These are phyloP conservation scores for Prunus mira DNA, from an alignment of 306 rosid genomes.

Conservation along the genomic window DNA sequence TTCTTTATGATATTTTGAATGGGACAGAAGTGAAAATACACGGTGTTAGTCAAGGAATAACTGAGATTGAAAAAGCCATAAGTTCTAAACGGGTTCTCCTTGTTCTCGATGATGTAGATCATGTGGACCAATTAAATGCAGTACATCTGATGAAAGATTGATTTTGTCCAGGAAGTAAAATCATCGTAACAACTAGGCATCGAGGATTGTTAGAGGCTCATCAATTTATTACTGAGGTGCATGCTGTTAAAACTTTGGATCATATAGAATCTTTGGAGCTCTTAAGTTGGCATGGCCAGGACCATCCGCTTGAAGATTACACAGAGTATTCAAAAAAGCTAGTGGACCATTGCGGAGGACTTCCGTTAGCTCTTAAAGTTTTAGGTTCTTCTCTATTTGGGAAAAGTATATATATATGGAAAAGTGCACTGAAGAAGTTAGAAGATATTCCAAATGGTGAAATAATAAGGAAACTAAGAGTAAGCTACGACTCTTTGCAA, in stretches of 20 bases:
- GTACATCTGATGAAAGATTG: not conserved
- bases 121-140: not conserved
- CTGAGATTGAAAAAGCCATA: not conserved
- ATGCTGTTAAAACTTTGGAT: not conserved
- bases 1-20: not conserved
- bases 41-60: not conserved
- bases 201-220: not conserved
- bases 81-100: not conserved
- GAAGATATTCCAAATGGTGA: not conserved
- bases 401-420: not conserved
- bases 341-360: not conserved
- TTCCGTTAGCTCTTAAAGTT: not conserved
- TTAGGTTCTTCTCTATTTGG: not conserved
- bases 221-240: not conserved
- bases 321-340: not conserved
- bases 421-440: not conserved
- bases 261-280: not conserved
- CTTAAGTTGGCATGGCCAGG: not conserved
- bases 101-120: slow-evolving; percentile 5
- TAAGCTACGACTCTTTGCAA: not conserved
- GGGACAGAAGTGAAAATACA: not conserved
- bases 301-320: not conserved
- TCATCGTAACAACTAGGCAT: slow-evolving; percentile 3
- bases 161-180: not conserved
- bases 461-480: not conserved